Evolutionary conservation across 2,329 filamentous ascomycete species (phyloP).

Genomic region (Fusarium sp.): DNA sequence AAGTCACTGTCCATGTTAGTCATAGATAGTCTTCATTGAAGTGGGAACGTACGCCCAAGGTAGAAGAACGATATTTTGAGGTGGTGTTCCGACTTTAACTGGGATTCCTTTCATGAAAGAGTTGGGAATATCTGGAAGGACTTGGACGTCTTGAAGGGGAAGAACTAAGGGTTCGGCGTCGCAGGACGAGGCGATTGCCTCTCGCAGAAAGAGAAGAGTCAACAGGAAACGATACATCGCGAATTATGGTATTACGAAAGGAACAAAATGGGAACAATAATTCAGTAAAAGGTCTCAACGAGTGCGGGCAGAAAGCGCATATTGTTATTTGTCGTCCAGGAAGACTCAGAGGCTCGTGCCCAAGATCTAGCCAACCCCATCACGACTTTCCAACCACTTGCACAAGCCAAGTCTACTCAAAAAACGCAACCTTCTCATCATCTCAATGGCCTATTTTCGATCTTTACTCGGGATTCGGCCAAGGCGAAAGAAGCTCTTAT

Average conservation of each 20-base stretch:
- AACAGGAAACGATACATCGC: conserved; percentile 16
- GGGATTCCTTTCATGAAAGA: conserved; percentile 48
- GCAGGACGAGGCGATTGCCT: conserved; percentile 19
- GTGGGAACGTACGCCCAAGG: conserved; percentile 48
- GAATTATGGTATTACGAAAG: not conserved
- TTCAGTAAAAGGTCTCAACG: not conserved
- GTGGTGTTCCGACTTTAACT: conserved; percentile 42
- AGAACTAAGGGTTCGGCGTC: conserved; percentile 24
- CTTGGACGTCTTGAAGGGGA: conserved; percentile 38
- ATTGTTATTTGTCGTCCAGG: not conserved
- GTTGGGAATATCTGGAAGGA: conserved; percentile 36
- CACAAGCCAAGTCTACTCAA: not conserved
- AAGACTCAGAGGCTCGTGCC: not conserved
- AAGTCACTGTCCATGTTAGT: conserved; percentile 45
- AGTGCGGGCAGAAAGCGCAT: not conserved
- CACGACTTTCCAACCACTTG: not conserved
- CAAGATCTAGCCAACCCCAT: not conserved
- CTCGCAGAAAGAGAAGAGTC: not conserved
- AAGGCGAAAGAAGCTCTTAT: not conserved
- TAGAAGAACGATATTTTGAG: conserved; percentile 46
- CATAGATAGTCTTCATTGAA: fast-evolving
- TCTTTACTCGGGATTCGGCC: not conserved
- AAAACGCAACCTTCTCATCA: too few relatives aligned
- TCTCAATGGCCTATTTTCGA: not conserved
- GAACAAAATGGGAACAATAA: not conserved